These are phyloP conservation scores for Vanilla planifolia DNA, from an alignment of 106 monocot genomes.

Conservation along the genomic window DNA sequence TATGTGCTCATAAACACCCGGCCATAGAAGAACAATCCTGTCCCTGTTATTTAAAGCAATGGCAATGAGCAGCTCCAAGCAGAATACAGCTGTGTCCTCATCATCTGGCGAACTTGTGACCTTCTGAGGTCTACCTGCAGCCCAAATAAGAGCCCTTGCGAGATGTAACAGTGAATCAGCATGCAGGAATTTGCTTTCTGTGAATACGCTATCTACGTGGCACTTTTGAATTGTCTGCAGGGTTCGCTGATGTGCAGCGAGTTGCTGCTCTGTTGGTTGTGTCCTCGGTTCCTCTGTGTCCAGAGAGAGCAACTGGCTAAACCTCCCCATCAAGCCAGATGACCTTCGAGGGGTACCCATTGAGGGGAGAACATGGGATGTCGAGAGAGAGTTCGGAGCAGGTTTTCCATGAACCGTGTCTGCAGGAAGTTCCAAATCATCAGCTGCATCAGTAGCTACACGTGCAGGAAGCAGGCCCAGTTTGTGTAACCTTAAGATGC, in stretches of 20 bases:
- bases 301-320: conserved; percentile 56
- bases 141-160: conserved; percentile 47
- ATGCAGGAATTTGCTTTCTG: conserved; percentile 80
- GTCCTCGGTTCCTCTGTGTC: conserved; percentile 56
- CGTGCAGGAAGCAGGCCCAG: conserved; percentile 61
- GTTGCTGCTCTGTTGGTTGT: conserved; percentile 68
- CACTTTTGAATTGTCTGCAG: conserved; percentile 61
- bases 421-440: conserved; percentile 35
- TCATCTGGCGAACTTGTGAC: conserved; percentile 43
- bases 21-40: conserved; percentile 60
- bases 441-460: conserved; percentile 49
- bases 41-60: conserved; percentile 75
- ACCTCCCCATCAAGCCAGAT: conserved; percentile 64
- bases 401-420: conserved; percentile 31
- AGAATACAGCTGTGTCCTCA: conserved; percentile 66
- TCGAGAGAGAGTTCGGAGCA: conserved; percentile 18
- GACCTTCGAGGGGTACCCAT: conserved; percentile 35
- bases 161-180: conserved; percentile 59
- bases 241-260: conserved; percentile 50
- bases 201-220: conserved; percentile 62
- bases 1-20: conserved; percentile 58
- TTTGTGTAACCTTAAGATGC: conserved; percentile 65
- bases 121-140: conserved; percentile 58
- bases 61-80: conserved; percentile 66
- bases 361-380: conserved; percentile 33